Conservation (phyloP, 2,329 filamentous ascomycete genomes). For the Aureobasidium uvarum region DNA sequence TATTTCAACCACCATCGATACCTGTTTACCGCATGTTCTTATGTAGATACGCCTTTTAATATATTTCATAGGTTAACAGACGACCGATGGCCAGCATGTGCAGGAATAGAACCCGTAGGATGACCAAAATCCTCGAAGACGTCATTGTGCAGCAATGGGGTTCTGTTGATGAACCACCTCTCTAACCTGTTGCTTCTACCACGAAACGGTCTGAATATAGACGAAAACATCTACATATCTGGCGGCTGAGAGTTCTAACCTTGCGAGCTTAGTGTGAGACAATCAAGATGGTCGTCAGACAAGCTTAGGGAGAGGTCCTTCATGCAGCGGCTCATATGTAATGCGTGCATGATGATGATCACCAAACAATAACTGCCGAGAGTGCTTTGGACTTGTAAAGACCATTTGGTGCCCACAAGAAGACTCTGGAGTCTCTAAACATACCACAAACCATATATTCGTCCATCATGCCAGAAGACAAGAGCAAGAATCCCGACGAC, state of each 20-base stretch:
- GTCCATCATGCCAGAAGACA: slow-evolving; percentile 22
- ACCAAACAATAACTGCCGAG: slow-evolving; percentile 5
- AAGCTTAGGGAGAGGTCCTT: not conserved
- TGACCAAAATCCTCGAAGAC: not conserved
- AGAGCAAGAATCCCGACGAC: slow-evolving; percentile 15
- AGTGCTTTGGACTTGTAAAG: not conserved
- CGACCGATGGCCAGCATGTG: not conserved
- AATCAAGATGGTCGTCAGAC: not conserved
- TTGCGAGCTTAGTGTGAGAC: not conserved
- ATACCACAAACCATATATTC: not conserved
- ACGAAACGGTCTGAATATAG: not conserved
- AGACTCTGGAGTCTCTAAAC: not conserved
- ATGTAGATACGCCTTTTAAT: slow-evolving; percentile 13
- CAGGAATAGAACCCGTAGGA: not conserved
- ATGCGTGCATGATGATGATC: slow-evolving; percentile 5
- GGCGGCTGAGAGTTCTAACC: not conserved
- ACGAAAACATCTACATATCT: not conserved
- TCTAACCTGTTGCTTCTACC: not conserved
- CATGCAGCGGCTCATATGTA: not conserved
- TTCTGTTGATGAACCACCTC: not conserved
- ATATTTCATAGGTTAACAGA: not conserved
- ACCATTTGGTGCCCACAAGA: not conserved
- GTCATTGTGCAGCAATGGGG: not conserved
- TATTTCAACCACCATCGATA: not conserved
- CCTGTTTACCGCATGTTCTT: not conserved